These are phyloP conservation scores for Geotrichum australiense DNA, from an alignment of 1,139 yeast species.

Conservation along the genomic window DNA sequence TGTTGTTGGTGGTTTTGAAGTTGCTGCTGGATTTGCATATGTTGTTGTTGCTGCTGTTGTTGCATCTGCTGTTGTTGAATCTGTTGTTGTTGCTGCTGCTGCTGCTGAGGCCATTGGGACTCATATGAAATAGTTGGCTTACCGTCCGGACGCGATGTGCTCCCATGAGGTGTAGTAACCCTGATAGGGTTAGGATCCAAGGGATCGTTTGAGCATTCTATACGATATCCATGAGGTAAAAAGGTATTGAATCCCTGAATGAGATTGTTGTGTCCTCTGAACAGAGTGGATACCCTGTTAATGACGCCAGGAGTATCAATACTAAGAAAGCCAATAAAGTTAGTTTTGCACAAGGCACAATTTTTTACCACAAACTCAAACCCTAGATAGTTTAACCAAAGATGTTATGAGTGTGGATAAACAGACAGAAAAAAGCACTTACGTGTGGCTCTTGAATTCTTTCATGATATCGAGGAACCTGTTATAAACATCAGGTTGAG, in stretches of 20 bases:
- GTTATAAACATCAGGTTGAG: constrained; percentile 93
- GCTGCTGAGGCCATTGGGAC: constrained; percentile 18
- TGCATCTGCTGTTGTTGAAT: constrained; percentile 14
- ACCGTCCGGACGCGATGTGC: constrained; percentile 61
- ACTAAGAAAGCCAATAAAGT: constrained; percentile 36
- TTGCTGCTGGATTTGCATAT: constrained; percentile 13
- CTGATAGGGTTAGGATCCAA: constrained; percentile 90
- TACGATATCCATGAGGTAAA: constrained; percentile 92
- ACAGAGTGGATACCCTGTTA: constrained; percentile 83
- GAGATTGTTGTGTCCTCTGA: constrained; percentile 85
- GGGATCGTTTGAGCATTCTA: constrained; percentile 86
- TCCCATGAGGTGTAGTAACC: constrained; percentile 93
- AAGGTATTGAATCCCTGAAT: constrained; percentile 97
- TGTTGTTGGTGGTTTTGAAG: constrained; percentile 4
- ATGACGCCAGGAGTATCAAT: constrained; percentile 98
- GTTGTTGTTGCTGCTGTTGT: constrained; percentile 14
- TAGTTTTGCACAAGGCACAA: too few relatives aligned
- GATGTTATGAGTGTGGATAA: constrained; percentile 4
- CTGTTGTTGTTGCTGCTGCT: constrained; percentile 11
- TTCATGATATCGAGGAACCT: constrained; percentile 96
- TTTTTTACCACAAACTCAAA: too few relatives aligned
- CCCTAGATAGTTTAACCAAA: too few relatives aligned
- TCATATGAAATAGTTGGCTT: constrained; percentile 22
- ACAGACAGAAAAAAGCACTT: constrained; percentile 27
- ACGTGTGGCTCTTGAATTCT: constrained; percentile 89